Evolutionary conservation across 1,284 basidiomycete species (phyloP), one percentile per base, ranked within the genome.

Genomic region (Rhizoctonia solani): DNA sequence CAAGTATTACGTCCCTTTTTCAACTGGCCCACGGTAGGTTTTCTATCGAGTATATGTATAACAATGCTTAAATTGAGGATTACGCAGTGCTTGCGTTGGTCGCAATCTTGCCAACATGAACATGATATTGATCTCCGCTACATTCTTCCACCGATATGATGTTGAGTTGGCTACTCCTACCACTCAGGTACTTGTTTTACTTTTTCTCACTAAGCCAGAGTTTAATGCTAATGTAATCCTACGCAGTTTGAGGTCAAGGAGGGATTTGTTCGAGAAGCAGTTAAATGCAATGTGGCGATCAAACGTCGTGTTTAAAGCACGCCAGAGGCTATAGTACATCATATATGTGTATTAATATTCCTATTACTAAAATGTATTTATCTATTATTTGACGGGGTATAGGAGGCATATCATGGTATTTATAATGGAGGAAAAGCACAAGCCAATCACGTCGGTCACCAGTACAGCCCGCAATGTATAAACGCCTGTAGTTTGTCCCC

Each of bases 1-100:
- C 73, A 87, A 83, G 76, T 81, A 85, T 0, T 92, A 91, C 74
- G 92, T 91, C 72, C 87, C 87, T 1, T 92, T 92, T 75, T 89
- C 87, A 1, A 73, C 72, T 54, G 77, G 77, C 0, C 77, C 77
- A 2, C 66, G 76, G 27, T 59, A 14, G 39, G 56, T 46, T 19
- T 6, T 11, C 6, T 9, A 14, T 46, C 5, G 21, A 9, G 21
- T 19, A 19, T 19, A 9, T 46, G 21, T 19, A 46, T 46, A 5
- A 6, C 6, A 46, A 21, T 11, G 19, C 44, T 46, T 19, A 46
- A 9, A 21, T 46, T 6, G 13, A 11, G 5, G 8, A 46, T 46
- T 21, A 21, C n/a, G 5, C n/a, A 46, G 44, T 9, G 44, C 44
- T 46, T 46, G 44, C 44, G 6, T 46, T 11, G 66, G 66, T 41